A percentile compares a stretch with the other conserved stretches of the same genome.
phyloP scores from a whole-genome alignment of 108 stramenopile species.

The Nitzschia putrida region DNA sequence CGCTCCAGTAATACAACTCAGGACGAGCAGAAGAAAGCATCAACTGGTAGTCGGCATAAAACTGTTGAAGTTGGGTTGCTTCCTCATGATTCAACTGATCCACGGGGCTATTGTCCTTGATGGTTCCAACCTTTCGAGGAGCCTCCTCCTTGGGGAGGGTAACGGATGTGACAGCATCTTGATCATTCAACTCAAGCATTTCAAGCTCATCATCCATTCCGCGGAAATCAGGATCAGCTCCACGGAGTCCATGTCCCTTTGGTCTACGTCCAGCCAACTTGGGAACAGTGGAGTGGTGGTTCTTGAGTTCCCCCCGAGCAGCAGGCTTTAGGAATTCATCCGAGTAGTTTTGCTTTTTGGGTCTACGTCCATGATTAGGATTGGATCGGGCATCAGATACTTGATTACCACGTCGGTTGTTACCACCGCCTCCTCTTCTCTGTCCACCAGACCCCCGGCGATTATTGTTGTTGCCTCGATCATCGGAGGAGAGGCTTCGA shows the following conservation, averaged over 20 bases:
- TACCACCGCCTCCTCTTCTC: background rate
- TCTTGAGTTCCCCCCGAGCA: conserved; percentile 48
- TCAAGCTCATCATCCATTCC: conserved; percentile 43
- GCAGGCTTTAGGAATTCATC: conserved; percentile 43
- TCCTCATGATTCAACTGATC: conserved; percentile 20
- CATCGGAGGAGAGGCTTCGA: conserved; percentile 2
- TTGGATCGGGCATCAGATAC: background rate
- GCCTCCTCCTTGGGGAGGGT: conserved; percentile 8
- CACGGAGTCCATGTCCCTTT: conserved; percentile 54
- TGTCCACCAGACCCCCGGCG: background rate
- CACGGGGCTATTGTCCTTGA: conserved; percentile 21
- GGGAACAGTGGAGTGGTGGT: conserved; percentile 66
- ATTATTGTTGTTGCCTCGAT: conserved; percentile 4
- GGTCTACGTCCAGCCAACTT: conserved; percentile 57
- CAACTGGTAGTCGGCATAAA: conserved; percentile 14
- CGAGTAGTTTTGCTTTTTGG: conserved; percentile 46
- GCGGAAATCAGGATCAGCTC: conserved; percentile 14
- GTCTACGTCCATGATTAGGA: background rate
- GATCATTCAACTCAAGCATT: conserved; percentile 23
- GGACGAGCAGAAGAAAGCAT: conserved; percentile 8
- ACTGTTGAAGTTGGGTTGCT: conserved; percentile 21
- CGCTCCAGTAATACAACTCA: conserved; percentile 40
- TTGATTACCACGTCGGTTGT: conserved; percentile 14
- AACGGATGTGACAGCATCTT: conserved; percentile 6
- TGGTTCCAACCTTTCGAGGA: conserved; percentile 20